phyloP scores from a whole-genome alignment of 371 early-diverging fungal genomes.

The Mortierella sp. region DNA sequence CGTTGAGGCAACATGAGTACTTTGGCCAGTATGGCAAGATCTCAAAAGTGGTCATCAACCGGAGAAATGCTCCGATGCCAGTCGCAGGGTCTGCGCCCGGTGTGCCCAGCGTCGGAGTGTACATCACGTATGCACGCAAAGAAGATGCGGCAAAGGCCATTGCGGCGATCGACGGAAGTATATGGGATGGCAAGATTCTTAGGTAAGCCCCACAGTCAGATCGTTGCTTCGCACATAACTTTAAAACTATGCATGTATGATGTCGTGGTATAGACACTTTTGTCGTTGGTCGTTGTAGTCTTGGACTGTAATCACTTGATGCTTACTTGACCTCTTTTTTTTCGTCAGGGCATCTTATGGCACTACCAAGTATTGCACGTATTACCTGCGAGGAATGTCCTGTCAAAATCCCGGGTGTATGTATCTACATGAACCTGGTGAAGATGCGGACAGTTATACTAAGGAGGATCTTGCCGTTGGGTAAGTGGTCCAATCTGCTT shows the following conservation, averaged over 20 bases:
- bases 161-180: conserved; percentile 91
- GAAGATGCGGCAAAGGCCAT: conserved; percentile 94
- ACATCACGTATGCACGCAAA: conserved; percentile 88
- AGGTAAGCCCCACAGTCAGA: conserved; percentile 53
- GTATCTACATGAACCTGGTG: conserved; percentile 96
- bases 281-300: no score
- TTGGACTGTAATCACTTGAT: no score
- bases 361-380: conserved; percentile 97
- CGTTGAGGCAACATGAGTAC: conserved; percentile 84
- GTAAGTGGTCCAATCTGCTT: conserved; percentile 47
- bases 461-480: conserved; percentile 74
- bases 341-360: conserved; percentile 86
- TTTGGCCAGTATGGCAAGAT: conserved; percentile 99
- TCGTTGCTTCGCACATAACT: neutral
- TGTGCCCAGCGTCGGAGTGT: conserved; percentile 74
- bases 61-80: conserved; percentile 68
- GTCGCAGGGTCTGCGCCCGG: conserved; percentile 59
- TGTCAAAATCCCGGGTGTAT: conserved; percentile 95
- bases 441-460: conserved; percentile 83
- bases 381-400: conserved; percentile 88
- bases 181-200: conserved; percentile 87
- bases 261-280: no score
- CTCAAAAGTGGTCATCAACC: conserved; percentile 88
- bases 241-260: neutral
- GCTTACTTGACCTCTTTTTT: neutral